A percentile compares a stretch with the other conserved stretches of the same genome.
These are phyloP conservation scores for Phanerochaete sordida DNA, from an alignment of 768 basidiomycete genomes.

Conservation along the genomic window DNA sequence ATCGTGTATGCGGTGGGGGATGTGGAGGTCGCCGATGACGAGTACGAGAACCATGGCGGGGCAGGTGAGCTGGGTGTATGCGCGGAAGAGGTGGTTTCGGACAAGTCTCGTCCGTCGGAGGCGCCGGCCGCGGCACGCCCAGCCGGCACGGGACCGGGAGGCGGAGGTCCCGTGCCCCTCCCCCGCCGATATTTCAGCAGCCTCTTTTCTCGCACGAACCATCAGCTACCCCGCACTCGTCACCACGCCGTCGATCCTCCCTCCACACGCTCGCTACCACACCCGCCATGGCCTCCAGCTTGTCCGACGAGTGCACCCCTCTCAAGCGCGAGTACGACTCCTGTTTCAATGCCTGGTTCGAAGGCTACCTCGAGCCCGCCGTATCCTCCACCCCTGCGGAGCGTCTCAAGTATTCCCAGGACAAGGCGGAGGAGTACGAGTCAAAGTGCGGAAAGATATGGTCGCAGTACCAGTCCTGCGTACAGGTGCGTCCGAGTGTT, in stretches of 20 bases:
- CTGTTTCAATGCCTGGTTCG: conserved; percentile 98
- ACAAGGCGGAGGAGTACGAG: conserved; percentile 88
- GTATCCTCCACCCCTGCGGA: conserved; percentile 41
- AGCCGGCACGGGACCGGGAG: not conserved
- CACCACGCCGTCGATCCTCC: not conserved
- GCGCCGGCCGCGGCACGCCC: conserved; percentile 4
- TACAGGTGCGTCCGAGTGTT: conserved; percentile 54
- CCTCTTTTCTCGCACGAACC: conserved; percentile 2
- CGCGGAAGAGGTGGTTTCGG: not conserved
- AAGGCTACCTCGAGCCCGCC: conserved; percentile 89
- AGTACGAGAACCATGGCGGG: conserved; percentile 84
- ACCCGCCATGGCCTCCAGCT: conserved; percentile 66
- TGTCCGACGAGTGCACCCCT: conserved; percentile 82
- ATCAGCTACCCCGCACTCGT: conserved; percentile 2
- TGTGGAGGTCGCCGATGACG: conserved; percentile 95
- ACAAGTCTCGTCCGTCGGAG: not conserved
- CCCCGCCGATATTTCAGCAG: not conserved
- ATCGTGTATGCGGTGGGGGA: conserved; percentile 87
- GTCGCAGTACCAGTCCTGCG: conserved; percentile 74
- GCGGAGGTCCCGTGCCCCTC: not conserved
- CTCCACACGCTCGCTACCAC: not conserved
- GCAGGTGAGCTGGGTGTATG: not conserved
- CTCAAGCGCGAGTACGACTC: conserved; percentile 88
- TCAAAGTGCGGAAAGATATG: conserved; percentile 80
- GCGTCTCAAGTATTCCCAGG: conserved; percentile 59